Evolutionary conservation across 352 stramenopile genomes (phyloP).

Genomic region (Phytophthora palmivora): DNA sequence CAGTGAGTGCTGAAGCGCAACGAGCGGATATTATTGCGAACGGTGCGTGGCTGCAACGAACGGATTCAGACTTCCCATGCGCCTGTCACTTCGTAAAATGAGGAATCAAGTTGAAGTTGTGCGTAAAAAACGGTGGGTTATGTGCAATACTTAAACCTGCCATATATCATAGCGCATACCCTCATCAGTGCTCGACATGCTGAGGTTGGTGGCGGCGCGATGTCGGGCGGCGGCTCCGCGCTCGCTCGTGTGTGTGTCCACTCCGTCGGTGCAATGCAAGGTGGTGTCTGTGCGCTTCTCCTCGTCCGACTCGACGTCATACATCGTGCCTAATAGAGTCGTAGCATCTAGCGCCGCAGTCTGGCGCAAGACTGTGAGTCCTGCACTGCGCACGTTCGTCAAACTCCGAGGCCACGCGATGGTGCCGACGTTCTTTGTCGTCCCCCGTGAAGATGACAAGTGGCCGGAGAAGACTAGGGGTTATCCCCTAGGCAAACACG

Average conservation of each 20-base stretch:
- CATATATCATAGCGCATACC: neutral
- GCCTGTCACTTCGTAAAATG: too few relatives aligned
- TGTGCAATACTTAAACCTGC: neutral
- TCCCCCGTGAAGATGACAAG: conserved; percentile 1
- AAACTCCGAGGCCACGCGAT: conserved; percentile 11
- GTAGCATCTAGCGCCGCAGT: neutral
- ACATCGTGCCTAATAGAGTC: neutral
- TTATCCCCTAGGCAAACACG: conserved; percentile 19
- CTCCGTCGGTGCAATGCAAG: neutral
- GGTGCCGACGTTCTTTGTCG: conserved; percentile 8
- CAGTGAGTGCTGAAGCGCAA: neutral
- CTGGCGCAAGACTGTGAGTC: conserved; percentile 1
- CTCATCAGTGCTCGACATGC: neutral
- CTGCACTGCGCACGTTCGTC: conserved; percentile 15
- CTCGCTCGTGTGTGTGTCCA: neutral
- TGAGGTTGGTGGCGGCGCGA: neutral
- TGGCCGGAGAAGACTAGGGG: conserved; percentile 8
- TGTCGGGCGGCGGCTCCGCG: neutral
- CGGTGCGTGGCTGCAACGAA: conserved; percentile 5
- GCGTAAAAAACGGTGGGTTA: neutral
- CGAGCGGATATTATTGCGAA: neutral
- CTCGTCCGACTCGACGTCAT: neutral
- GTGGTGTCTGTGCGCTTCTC: neutral
- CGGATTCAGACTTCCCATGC: too few relatives aligned
- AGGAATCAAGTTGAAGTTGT: conserved; percentile 7